phyloP scores from a whole-genome alignment of 257 asterid genomes.

The Voacanga thouarsii region DNA sequence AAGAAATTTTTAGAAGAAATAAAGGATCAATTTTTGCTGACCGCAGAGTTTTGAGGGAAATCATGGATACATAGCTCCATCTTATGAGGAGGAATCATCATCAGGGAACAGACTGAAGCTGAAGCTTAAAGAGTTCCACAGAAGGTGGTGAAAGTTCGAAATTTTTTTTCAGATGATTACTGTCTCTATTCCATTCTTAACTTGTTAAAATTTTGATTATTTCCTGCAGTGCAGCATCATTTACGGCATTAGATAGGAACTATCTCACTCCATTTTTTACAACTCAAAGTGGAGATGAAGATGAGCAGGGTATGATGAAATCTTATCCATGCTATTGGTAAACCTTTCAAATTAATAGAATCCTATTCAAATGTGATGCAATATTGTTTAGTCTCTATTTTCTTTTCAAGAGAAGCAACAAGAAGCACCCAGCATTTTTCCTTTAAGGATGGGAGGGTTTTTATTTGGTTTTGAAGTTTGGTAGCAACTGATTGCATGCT shows the following conservation, averaged over 20 bases:
- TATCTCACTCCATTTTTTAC: slow-evolving; percentile 98
- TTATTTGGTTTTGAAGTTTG: neutral
- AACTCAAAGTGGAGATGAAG: slow-evolving; percentile 79
- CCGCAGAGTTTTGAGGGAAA: slow-evolving; percentile 71
- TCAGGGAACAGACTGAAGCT: slow-evolving; percentile 84
- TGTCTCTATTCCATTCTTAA: neutral
- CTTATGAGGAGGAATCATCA: slow-evolving; percentile 77
- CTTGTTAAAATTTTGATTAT: neutral
- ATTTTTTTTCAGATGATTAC: neutral
- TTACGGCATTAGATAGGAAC: slow-evolving; percentile 87
- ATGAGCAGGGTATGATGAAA: slow-evolving; percentile 58
- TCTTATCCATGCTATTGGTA: neutral
- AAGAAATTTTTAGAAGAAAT: neutral
- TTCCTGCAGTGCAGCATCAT: slow-evolving; percentile 75
- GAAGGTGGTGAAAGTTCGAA: slow-evolving; percentile 43
- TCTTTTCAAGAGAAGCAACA: neutral
- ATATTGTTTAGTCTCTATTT: neutral
- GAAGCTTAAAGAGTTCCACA: slow-evolving; percentile 87
- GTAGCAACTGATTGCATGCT: neutral
- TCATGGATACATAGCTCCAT: slow-evolving; percentile 74
- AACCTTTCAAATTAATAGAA: neutral
- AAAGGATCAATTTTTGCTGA: neutral
- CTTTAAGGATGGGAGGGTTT: neutral
- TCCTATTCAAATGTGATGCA: neutral
- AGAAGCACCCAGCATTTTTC: neutral